Percentiles rank a stretch among this genome's conserved stretches.
These are phyloP conservation scores for Microbotryum saponariae DNA, from an alignment of 1,284 basidiomycete species.

Conservation along the genomic window DNA sequence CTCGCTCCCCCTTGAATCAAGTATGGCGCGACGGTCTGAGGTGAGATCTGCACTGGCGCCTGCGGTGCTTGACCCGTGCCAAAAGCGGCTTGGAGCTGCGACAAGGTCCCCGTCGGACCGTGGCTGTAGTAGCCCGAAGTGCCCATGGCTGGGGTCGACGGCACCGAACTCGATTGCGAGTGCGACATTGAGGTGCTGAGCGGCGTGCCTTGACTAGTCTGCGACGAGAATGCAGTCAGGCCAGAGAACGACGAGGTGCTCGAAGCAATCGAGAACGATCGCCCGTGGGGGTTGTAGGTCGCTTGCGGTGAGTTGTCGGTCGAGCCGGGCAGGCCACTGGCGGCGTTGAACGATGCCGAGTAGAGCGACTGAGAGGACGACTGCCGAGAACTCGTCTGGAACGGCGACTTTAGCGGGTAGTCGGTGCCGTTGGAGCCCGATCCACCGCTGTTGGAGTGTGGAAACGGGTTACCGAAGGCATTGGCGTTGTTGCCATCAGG, in stretches of 20 bases:
- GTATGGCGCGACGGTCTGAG: too few species aligned
- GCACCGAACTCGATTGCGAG: constrained; percentile 20
- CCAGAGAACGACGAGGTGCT: constrained; percentile 28
- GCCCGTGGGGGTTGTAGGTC: constrained; percentile 14
- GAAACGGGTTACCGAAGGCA: constrained; percentile 1
- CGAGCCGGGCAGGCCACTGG: constrained; percentile 3
- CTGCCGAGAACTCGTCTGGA: not conserved
- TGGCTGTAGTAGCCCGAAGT: constrained; percentile 13
- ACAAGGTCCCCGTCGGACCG: constrained; percentile 7
- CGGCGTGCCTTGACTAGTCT: constrained; percentile 13
- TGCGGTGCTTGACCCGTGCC: too few species aligned
- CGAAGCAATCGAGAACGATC: constrained; percentile 31
- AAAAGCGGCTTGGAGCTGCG: constrained; percentile 16
- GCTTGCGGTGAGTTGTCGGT: constrained; percentile 14
- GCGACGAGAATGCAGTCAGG: constrained; percentile 28
- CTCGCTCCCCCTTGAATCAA: too few species aligned
- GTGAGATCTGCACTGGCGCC: too few species aligned
- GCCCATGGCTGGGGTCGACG: constrained; percentile 17
- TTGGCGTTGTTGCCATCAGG: not conserved
- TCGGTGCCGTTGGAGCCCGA: too few species aligned
- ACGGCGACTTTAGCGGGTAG: not conserved
- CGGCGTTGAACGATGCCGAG: constrained; percentile 13
- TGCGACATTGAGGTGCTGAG: constrained; percentile 26
- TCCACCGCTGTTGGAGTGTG: too few species aligned
- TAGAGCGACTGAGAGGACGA: constrained; percentile 7